Conservation (phyloP, 202 grass and related monocot species). For the Digitaria exilis region DNA sequence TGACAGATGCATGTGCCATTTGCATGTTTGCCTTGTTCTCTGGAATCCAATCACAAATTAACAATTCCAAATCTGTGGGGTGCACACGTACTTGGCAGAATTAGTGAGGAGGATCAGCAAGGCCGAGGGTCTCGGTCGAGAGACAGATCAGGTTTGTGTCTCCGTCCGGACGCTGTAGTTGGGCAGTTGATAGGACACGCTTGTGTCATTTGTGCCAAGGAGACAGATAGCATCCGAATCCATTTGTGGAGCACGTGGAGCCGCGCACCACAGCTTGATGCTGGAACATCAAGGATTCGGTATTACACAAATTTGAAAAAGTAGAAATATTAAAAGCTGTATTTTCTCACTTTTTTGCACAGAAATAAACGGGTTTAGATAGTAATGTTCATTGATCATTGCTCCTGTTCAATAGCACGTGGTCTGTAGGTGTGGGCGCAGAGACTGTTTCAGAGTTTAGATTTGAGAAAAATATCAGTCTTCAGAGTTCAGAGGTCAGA, state of each 20-base stretch:
- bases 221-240: slow-evolving; percentile 2
- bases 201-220: not conserved
- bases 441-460: not conserved
- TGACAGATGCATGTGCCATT: not conserved
- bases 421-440: not conserved
- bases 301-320: not conserved
- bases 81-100: not conserved
- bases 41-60: not conserved
- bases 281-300: not conserved
- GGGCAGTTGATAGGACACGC: not conserved
- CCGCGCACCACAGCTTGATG: not conserved
- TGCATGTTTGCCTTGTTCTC: not conserved
- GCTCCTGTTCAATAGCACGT: not conserved
- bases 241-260: not conserved
- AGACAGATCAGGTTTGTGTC: not conserved
- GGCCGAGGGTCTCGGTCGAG: not conserved
- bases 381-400: not conserved
- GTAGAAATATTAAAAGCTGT: not conserved
- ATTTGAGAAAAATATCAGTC: too few species aligned
- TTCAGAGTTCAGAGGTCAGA: not conserved
- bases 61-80: not conserved
- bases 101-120: slow-evolving; percentile 11
- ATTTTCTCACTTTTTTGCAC: not conserved
- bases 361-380: not conserved
- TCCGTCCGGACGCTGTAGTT: not conserved